A percentile compares a stretch with the other conserved stretches of the same genome.
phyloP scores from a whole-genome alignment of 2,329 filamentous ascomycete species.

The Trichoderma arundinaceum region DNA sequence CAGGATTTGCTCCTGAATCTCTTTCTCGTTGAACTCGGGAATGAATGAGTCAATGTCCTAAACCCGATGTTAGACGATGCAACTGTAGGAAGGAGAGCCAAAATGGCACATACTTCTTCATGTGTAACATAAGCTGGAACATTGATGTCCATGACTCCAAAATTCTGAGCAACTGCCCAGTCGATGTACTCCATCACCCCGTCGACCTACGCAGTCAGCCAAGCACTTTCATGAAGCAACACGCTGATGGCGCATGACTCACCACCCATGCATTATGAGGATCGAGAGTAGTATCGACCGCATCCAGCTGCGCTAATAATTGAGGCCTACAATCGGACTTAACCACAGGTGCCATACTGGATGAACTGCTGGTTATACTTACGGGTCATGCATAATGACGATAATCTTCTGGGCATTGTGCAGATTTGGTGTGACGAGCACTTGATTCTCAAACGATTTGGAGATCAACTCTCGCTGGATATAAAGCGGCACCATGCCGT shows the following conservation, averaged over 20 bases:
- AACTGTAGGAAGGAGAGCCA: background rate
- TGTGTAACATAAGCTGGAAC: conserved; percentile 78
- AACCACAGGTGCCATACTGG: conserved; percentile 17
- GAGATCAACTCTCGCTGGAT: conserved; percentile 76
- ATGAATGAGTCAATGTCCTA: conserved; percentile 57
- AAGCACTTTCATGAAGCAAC: background rate
- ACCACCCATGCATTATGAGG: conserved; percentile 89
- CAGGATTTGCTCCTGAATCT: conserved; percentile 65
- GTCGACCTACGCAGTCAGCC: conserved; percentile 68
- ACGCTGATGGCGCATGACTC: conserved; percentile 46
- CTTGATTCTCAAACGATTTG: conserved; percentile 83
- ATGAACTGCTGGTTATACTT: conserved; percentile 45
- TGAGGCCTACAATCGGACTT: conserved; percentile 59
- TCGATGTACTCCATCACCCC: conserved; percentile 79
- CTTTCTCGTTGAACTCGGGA: conserved; percentile 52
- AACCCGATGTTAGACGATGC: conserved; percentile 14
- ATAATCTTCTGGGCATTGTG: conserved; percentile 71
- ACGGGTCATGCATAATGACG: conserved; percentile 91
- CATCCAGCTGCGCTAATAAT: conserved; percentile 69
- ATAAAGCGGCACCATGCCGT: conserved; percentile 79
- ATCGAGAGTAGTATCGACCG: conserved; percentile 74
- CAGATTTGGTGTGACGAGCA: conserved; percentile 78
- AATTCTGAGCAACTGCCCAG: conserved; percentile 78
- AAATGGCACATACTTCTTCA: conserved; percentile 55
- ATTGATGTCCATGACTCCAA: conserved; percentile 90